phyloP scores from a whole-genome alignment of 2,329 filamentous ascomycete genomes.

The Fusarium piperis region DNA sequence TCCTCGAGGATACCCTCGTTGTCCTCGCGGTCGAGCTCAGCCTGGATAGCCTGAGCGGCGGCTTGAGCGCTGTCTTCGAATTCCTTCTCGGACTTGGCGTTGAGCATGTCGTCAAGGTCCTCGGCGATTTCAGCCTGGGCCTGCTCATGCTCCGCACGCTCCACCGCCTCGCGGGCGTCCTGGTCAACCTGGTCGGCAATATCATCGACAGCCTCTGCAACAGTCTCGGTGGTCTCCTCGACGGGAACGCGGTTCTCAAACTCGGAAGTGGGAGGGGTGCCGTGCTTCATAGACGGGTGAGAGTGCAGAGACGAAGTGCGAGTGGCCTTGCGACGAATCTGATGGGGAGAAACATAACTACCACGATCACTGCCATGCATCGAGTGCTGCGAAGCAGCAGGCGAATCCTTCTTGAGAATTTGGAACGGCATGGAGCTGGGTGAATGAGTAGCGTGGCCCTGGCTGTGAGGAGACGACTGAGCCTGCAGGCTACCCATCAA shows the following conservation, averaged over 20 bases:
- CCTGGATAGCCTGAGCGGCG: constrained; percentile 60
- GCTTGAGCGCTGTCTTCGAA: constrained; percentile 60
- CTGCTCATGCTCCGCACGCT: constrained; percentile 62
- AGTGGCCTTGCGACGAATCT: constrained; percentile 51
- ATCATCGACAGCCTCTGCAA: constrained; percentile 74
- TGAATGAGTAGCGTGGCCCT: constrained; percentile 43
- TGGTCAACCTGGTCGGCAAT: constrained; percentile 64
- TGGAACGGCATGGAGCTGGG: constrained; percentile 52
- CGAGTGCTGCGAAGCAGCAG: constrained; percentile 48
- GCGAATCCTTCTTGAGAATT: constrained; percentile 62
- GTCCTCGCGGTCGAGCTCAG: constrained; percentile 64
- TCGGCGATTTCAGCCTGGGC: constrained; percentile 56
- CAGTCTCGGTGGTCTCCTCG: constrained; percentile 75
- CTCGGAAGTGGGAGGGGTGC: constrained; percentile 46
- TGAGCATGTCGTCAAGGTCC: constrained; percentile 60
- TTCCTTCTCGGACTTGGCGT: constrained; percentile 63
- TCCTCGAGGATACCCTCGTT: constrained; percentile 65
- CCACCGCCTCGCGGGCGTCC: constrained; percentile 72
- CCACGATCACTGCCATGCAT: constrained; percentile 54
- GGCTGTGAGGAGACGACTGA: constrained; percentile 54
- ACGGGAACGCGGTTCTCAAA: constrained; percentile 41
- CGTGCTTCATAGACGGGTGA: constrained; percentile 41
- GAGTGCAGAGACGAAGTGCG: constrained; percentile 48
- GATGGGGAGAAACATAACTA: constrained; percentile 56
- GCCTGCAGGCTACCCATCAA: constrained; percentile 48